Evolutionary conservation across 1,284 basidiomycete genomes (phyloP), one percentile per base, ranked within the genome.

Genomic region (Mycosarcoma mackinlayi): DNA sequence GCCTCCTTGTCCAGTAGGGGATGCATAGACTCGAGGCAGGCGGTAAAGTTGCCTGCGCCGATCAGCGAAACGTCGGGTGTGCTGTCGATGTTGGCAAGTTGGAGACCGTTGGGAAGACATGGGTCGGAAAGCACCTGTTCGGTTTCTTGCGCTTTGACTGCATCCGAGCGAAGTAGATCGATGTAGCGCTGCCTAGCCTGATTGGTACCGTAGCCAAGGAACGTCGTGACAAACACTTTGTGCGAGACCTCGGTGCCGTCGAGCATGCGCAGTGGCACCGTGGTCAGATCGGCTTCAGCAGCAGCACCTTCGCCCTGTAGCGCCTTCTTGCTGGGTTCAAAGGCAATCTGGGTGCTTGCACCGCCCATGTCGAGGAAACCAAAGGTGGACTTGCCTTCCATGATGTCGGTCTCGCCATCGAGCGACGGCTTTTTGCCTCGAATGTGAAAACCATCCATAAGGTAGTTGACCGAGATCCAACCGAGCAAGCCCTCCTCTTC

Each of bases 341-440:
- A 98, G 2, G 96, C 96, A 67, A 98, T 95, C 84, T 98, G 95
- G 9, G 95, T 98, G 27, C 93, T 96, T 19, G 96, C 95, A 33
- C 95, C 95, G 53, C 95, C 95, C 96, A 98, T 98, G 83, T 99
- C 96, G 65, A 99, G 86, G 84, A 99, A 99, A 4, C 96, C 96
- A 77, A 93, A 98, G 4, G 96, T 98, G 30, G 92, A 92, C 57
- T 85, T 86, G 69, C 87, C 85, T 38, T 85, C 82, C 34, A 67
- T 48, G 28, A 71, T 48, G 40, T 61, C 74, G 46, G 71, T 63
- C 27, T 73, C 63, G 46, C 61, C 57, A 24, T 66, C 67, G 16
- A 66, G 44, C 11, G 63, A 62, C 4, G 60, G 34, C 45, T 67
- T 60, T 39, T 64, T 68, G 57, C 60, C 60, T 21, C 65, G 60